Base-by-base conservation (phyloP, 2,329 filamentous ascomycete species). In the Dothistroma septosporum region DNA sequence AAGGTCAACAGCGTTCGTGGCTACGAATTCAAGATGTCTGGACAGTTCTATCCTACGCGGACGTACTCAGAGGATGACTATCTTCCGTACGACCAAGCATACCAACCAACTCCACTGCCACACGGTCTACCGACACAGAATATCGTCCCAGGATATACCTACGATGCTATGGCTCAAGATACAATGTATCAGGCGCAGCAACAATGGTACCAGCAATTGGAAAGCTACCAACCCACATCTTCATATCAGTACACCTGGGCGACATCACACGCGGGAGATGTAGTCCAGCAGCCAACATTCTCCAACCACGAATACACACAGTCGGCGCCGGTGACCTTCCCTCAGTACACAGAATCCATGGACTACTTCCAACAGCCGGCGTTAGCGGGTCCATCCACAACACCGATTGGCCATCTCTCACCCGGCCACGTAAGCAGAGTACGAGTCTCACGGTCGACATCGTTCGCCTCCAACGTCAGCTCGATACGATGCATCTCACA, bases 391-490 rank as follows among this genome's bases (percentile, higher is more conserved):
- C 58, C 62, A 12, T 65, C 62, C 8, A 55, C 56, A 16, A 49
- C 47, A 12, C 58, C 61, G 2, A 33, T 61, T 14, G 56, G 58
- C 4, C 66, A 68, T 48, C 61, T 69, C 9, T 69, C 67, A 11
- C 66, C 68, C 14, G 59, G 58, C 9, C 55, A 64, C 32, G 55
- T 59, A 22, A 60, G 41, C 21, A 62, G 60, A 53, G 22, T 53
- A 9, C 14, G 64, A 57, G 21, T 49, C 12, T 65, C 66, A 19
- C 63, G 71, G 57, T 64, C 69, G 28, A 64, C 66, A 8, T 72
- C 71, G 2, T 65, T 71, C 47, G 62, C 65, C 57, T 72, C 70
- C 4, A 66, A 66, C 49, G 64, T 69, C 11, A 72, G 70, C 61
- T 70, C 69, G 9, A 59, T 57, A 14, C 64, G 59, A 24, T 69